These are phyloP conservation scores for Talaromyces sp. DNA, from an alignment of 2,329 filamentous ascomycete genomes.

Conservation along the genomic window DNA sequence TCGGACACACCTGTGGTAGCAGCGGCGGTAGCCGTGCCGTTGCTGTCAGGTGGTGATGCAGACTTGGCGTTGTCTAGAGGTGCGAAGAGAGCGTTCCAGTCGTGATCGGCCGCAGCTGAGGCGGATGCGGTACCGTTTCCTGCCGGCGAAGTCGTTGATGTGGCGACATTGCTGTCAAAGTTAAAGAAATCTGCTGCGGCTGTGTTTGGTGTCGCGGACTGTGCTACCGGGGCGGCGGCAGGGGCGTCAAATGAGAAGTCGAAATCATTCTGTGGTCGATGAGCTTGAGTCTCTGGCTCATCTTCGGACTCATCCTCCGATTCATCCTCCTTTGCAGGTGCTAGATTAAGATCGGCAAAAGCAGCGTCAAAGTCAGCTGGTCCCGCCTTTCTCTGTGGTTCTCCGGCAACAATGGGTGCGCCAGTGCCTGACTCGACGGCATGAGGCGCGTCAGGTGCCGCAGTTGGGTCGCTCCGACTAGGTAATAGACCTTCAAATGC, in stretches of 20 bases:
- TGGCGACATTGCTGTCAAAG: conserved; percentile 32
- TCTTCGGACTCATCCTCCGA: conserved; percentile 59
- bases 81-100: conserved; percentile 95
- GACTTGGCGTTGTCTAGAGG: conserved; percentile 56
- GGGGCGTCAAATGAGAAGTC: conserved; percentile 48
- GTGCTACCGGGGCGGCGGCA: conserved; percentile 16
- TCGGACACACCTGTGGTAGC: conserved; percentile 4
- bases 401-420: conserved; percentile 36
- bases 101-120: conserved; percentile 53
- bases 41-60: conserved; percentile 15
- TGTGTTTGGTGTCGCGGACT: conserved; percentile 21
- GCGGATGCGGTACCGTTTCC: conserved; percentile 38
- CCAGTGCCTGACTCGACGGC: conserved; percentile 36
- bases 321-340: conserved; percentile 44
- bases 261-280: conserved; percentile 39
- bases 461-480: conserved; percentile 38
- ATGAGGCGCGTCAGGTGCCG: conserved; percentile 37
- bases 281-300: conserved; percentile 25
- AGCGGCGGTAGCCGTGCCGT: conserved; percentile 1
- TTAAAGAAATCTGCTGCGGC: conserved; percentile 38
- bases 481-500: conserved; percentile 42
- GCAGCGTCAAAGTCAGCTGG: conserved; percentile 47
- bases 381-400: conserved; percentile 32
- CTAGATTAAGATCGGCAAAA: conserved; percentile 44
- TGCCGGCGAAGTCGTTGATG: conserved; percentile 38